phyloP scores from a whole-genome alignment of 2,329 filamentous ascomycete genomes.

The Podosphaera xanthii region DNA sequence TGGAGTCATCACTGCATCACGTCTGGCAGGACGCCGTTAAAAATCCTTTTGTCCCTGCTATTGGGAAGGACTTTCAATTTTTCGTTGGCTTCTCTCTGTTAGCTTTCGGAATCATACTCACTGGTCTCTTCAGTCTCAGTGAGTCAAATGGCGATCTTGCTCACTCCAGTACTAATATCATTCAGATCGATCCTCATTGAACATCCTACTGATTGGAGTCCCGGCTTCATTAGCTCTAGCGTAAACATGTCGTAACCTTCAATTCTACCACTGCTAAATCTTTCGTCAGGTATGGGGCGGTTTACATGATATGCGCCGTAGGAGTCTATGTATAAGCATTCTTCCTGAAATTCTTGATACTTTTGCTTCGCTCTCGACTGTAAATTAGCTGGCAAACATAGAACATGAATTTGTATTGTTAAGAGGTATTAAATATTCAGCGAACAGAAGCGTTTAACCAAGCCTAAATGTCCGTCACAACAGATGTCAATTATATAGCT shows the following conservation, averaged over 20 bases:
- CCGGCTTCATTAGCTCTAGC: constrained; percentile 77
- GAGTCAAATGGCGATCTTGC: constrained; percentile 15
- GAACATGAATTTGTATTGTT: constrained; percentile 9
- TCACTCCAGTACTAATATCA: constrained; percentile 5
- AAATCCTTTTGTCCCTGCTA: constrained; percentile 58
- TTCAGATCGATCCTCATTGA: constrained; percentile 59
- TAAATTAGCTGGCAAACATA: constrained; percentile 15
- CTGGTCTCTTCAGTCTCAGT: constrained; percentile 74
- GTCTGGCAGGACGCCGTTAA: constrained; percentile 83
- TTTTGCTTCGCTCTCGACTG: constrained; percentile 10
- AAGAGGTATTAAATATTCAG: background rate
- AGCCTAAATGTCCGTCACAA: constrained; percentile 12
- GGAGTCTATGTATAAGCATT: constrained; percentile 74
- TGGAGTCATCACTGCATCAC: constrained; percentile 65
- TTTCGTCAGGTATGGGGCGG: constrained; percentile 53
- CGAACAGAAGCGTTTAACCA: background rate
- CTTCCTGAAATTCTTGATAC: background rate
- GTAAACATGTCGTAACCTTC: constrained; percentile 29
- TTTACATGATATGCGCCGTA: constrained; percentile 97
- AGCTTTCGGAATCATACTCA: constrained; percentile 45
- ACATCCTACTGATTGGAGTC: constrained; percentile 53
- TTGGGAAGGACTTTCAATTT: constrained; percentile 73
- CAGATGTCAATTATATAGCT: constrained; percentile 12
- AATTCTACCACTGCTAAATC: constrained; percentile 5
- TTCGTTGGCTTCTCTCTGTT: constrained; percentile 56